phyloP scores from a whole-genome alignment of 371 early-diverging fungal genomes.

The Thermomucor indicae-seudaticae region DNA sequence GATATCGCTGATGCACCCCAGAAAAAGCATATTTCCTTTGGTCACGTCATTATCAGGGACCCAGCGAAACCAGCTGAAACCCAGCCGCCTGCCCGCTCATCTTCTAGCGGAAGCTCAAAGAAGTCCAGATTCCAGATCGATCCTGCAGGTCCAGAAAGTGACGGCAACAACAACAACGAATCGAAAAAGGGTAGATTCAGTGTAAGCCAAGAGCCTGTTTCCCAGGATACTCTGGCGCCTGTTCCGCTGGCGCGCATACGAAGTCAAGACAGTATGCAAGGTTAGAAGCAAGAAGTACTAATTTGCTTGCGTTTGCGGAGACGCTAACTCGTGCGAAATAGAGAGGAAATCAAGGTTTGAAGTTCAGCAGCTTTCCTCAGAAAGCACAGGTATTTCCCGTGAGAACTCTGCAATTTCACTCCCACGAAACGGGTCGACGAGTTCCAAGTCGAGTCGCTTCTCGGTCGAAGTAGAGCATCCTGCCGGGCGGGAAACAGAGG shows the following conservation, averaged over 20 bases:
- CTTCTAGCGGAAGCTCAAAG: not conserved
- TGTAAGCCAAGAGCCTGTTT: conserved; percentile 32
- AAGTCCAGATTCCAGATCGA: not conserved
- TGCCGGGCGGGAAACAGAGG: conserved; percentile 2
- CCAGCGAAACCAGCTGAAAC: conserved; percentile 11
- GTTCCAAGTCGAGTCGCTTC: conserved; percentile 18
- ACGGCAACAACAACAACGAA: conserved; percentile 2
- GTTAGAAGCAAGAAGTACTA: too few species aligned
- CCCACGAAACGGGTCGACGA: conserved; percentile 16
- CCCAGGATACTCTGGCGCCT: conserved; percentile 3
- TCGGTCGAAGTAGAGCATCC: conserved; percentile 16
- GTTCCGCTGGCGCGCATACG: conserved; percentile 7
- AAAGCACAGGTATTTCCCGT: conserved; percentile 20
- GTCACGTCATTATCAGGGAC: conserved; percentile 39
- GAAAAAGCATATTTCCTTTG: conserved; percentile 43
- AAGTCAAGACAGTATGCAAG: conserved; percentile 12
- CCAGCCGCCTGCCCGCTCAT: conserved; percentile 17
- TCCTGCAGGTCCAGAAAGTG: not conserved
- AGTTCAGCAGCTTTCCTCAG: conserved; percentile 7
- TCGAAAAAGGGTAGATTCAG: conserved; percentile 60
- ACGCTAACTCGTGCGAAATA: not conserved
- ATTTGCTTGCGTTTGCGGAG: too few species aligned
- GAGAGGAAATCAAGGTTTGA: conserved; percentile 22
- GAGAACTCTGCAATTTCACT: conserved; percentile 31
- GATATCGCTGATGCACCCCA: conserved; percentile 14